Evolutionary conservation across 768 basidiomycete species (phyloP).

Genomic region (Lactarius pseudohatsudake): DNA sequence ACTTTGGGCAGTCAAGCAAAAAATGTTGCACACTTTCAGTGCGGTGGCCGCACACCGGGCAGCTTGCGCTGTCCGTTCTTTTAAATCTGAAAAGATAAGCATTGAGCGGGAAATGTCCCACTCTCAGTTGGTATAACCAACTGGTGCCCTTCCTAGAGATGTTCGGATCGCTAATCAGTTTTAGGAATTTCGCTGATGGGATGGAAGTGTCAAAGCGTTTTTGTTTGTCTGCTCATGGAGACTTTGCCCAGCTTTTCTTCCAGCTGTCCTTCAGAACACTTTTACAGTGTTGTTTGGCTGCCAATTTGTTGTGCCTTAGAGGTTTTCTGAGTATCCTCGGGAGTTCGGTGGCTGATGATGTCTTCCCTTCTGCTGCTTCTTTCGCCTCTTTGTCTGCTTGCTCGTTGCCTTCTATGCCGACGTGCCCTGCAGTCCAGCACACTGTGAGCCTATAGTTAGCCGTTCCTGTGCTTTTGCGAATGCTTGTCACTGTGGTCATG

Average conservation of each 20-base stretch:
- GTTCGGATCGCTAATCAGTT: no score
- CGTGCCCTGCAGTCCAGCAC: neutral
- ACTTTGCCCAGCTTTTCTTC: neutral
- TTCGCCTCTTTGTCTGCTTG: neutral
- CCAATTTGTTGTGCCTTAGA: neutral
- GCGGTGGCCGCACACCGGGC: no score
- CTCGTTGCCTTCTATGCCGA: neutral
- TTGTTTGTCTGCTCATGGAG: neutral
- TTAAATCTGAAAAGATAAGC: no score
- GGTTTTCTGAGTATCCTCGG: neutral
- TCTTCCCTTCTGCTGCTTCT: neutral
- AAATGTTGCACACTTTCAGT: no score
- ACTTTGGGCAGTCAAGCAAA: no score
- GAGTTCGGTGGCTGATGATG: neutral
- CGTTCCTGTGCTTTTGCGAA: neutral
- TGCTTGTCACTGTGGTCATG: neutral
- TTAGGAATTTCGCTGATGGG: no score
- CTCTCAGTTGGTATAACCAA: no score
- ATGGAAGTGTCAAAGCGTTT: no score
- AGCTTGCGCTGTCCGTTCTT: no score
- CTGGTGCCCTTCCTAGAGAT: no score
- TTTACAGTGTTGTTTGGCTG: neutral
- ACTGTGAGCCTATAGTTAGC: neutral
- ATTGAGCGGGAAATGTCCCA: no score
- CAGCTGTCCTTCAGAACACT: neutral